Evolutionary conservation across 1,139 yeast species (phyloP).

Genomic region (Nakaseomyces sp.): DNA sequence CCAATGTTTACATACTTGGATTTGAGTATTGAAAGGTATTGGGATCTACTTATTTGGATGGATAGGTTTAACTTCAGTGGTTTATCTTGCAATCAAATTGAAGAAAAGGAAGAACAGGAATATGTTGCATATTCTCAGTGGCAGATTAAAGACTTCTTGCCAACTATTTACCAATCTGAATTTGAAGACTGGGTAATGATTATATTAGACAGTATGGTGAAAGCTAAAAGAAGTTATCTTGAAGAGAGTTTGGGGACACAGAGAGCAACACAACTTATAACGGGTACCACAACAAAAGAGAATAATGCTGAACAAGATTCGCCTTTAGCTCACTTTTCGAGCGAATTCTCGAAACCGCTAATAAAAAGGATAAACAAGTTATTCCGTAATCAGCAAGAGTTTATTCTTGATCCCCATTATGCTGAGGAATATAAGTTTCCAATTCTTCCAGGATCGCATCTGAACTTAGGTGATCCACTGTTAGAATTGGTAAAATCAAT

Average conservation of each 20-base stretch:
- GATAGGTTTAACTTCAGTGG: slow-evolving; percentile 87
- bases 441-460: slow-evolving; percentile 58
- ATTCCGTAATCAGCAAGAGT: slow-evolving; percentile 60
- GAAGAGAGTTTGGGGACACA: slow-evolving; percentile 43
- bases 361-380: slow-evolving; percentile 58
- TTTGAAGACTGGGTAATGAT: slow-evolving; percentile 82
- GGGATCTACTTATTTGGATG: slow-evolving; percentile 95
- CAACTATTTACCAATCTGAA: slow-evolving; percentile 66
- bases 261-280: slow-evolving; percentile 58
- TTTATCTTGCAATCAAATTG: slow-evolving; percentile 54
- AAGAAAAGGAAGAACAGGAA: slow-evolving; percentile 48
- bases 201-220: slow-evolving; percentile 62
- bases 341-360: slow-evolving; percentile 51
- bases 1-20: slow-evolving; percentile 81
- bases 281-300: slow-evolving; percentile 35
- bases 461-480: slow-evolving; percentile 58
- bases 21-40: slow-evolving; percentile 61
- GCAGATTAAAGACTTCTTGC: slow-evolving; percentile 73
- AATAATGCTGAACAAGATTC: slow-evolving; percentile 35
- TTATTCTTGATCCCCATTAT: slow-evolving; percentile 58
- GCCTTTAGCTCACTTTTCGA: slow-evolving; percentile 36
- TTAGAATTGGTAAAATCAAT: slow-evolving; percentile 70
- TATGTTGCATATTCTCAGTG: slow-evolving; percentile 60
- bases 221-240: slow-evolving; percentile 38
- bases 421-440: slow-evolving; percentile 66